Conservation (phyloP, 345 rosid genomes). For the Crucihimalaya himalaica region DNA sequence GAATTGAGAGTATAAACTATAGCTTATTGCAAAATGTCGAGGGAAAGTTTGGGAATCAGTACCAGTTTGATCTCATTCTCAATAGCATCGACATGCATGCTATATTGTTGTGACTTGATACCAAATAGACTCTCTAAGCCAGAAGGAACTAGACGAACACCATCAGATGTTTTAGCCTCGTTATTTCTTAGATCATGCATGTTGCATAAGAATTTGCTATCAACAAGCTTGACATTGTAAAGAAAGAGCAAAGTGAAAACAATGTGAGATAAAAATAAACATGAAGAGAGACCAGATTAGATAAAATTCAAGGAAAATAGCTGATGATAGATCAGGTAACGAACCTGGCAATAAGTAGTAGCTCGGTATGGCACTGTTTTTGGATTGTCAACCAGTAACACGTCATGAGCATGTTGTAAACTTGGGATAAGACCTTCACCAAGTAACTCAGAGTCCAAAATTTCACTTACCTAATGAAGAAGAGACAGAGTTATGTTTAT, state of each 20-base stretch:
- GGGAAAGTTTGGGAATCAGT: conserved; percentile 28
- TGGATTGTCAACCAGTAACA: conserved; percentile 76
- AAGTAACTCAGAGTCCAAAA: conserved; percentile 86
- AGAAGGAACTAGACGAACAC: conserved; percentile 67
- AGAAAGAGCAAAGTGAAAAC: background rate
- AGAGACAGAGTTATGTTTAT: background rate
- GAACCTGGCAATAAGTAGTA: conserved; percentile 86
- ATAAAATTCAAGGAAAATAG: background rate
- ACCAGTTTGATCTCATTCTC: conserved; percentile 74
- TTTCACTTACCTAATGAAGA: conserved; percentile 76
- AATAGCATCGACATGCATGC: conserved; percentile 83
- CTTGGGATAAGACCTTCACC: conserved; percentile 98
- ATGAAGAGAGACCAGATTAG: background rate
- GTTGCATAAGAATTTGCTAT: conserved; percentile 68
- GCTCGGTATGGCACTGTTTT: conserved; percentile 75
- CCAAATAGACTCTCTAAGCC: conserved; percentile 54
- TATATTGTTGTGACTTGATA: conserved; percentile 64
- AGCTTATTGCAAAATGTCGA: conserved; percentile 31
- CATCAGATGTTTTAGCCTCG: conserved; percentile 56
- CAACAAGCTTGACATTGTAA: conserved; percentile 60
- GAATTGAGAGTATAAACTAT: conserved; percentile 44
- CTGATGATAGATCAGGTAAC: background rate
- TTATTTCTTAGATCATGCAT: conserved; percentile 58
- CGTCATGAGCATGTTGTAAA: conserved; percentile 87
- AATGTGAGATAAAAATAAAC: conserved; percentile 7